Conservation (phyloP, 257 asterid species). For the Nemophila menziesii region DNA sequence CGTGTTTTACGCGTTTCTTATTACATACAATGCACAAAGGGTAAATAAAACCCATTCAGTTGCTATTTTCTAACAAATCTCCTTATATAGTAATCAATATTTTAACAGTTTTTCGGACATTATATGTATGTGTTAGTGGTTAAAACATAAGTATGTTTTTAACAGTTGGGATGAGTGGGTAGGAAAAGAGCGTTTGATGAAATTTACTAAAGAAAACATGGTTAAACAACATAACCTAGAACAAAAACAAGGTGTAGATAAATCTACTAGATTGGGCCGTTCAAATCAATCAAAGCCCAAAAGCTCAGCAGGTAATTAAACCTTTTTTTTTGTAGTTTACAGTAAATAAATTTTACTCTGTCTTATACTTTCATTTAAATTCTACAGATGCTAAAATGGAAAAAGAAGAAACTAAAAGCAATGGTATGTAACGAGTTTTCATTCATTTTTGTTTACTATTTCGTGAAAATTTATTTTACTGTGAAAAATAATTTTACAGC, state of each 20-base stretch:
- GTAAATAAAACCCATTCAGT: neutral
- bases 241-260: constrained; percentile 68
- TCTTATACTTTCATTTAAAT: neutral
- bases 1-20: neutral
- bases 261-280: constrained; percentile 58
- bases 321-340: neutral
- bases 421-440: neutral
- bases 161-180: constrained; percentile 99
- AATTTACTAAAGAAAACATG: constrained; percentile 61
- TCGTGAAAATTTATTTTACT: neutral
- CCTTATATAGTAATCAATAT: neutral
- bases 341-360: neutral
- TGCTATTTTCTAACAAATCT: neutral
- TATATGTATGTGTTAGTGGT: neutral
- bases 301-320: constrained; percentile 49
- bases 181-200: constrained; percentile 72
- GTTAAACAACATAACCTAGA: constrained; percentile 71
- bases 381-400: constrained; percentile 13
- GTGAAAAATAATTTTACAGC: constrained; percentile 1
- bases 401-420: constrained; percentile 13
- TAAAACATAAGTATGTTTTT: constrained; percentile 14
- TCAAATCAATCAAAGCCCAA: constrained; percentile 66
- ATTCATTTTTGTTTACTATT: neutral
- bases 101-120: neutral
- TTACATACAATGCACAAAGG: neutral